phyloP scores from a whole-genome alignment of 352 stramenopile genomes.

The Blastocystis sp. region DNA sequence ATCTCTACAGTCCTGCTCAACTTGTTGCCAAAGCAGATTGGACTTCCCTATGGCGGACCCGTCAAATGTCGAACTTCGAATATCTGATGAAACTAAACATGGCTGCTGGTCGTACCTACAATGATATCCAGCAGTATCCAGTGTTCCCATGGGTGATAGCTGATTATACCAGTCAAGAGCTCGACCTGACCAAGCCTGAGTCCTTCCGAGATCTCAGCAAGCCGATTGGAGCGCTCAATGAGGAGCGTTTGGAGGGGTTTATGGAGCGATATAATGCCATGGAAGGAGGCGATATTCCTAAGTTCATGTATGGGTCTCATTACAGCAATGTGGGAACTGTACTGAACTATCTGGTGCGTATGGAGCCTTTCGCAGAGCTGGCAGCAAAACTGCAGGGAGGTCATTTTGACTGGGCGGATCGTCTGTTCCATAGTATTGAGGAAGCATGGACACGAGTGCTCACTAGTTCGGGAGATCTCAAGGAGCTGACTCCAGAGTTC shows the following conservation, averaged over 20 bases:
- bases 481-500: slow-evolving; percentile 85
- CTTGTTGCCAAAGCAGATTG: slow-evolving; percentile 58
- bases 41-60: slow-evolving; percentile 73
- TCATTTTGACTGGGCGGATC: slow-evolving; percentile 83
- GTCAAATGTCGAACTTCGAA: slow-evolving; percentile 90
- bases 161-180: slow-evolving; percentile 84
- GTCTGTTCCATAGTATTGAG: slow-evolving; percentile 80
- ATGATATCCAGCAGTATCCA: slow-evolving; percentile 89
- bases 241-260: slow-evolving; percentile 80
- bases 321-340: slow-evolving; percentile 83
- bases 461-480: slow-evolving; percentile 80
- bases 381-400: slow-evolving; percentile 86
- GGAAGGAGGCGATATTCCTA: slow-evolving; percentile 69
- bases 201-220: slow-evolving; percentile 91
- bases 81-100: slow-evolving; percentile 96
- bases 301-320: slow-evolving; percentile 91
- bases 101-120: slow-evolving; percentile 86
- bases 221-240: slow-evolving; percentile 90
- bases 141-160: slow-evolving; percentile 95
- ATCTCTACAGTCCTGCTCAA: slow-evolving; percentile 33
- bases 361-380: slow-evolving; percentile 94
- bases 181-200: slow-evolving; percentile 83
- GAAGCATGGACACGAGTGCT: slow-evolving; percentile 81
- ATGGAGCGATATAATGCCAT: slow-evolving; percentile 81
- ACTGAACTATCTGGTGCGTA: slow-evolving; percentile 92